phyloP scores from a whole-genome alignment of 805 yeast species.

The Kregervanrija delftensis region DNA sequence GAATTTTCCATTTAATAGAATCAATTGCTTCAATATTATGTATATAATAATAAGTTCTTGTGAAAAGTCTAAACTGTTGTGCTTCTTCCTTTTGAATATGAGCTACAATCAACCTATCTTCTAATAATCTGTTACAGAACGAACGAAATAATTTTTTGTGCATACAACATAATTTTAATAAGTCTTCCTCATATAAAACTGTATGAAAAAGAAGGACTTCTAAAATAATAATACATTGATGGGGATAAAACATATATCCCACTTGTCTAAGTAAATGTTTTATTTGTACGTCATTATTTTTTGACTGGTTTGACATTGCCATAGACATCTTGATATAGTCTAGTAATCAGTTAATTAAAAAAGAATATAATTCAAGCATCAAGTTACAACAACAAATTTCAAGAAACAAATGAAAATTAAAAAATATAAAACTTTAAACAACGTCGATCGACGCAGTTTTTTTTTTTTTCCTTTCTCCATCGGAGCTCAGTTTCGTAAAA shows the following conservation, averaged over 20 bases:
- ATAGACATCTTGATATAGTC: too few species aligned
- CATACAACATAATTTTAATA: slow-evolving; percentile 72
- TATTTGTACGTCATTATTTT: slow-evolving; percentile 5
- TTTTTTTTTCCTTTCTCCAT: too few species aligned
- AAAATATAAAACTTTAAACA: too few species aligned
- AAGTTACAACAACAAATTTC: too few species aligned
- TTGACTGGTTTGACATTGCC: too few species aligned
- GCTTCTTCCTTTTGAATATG: slow-evolving; percentile 70
- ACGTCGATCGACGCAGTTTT: too few species aligned
- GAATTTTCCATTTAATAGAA: slow-evolving; percentile 94
- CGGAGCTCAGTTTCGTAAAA: too few species aligned
- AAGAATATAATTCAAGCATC: too few species aligned
- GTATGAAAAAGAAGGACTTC: slow-evolving; percentile 87
- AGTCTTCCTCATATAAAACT: slow-evolving; percentile 88
- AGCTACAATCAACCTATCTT: slow-evolving; percentile 69
- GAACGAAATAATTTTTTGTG: slow-evolving; percentile 83
- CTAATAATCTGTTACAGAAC: slow-evolving; percentile 71
- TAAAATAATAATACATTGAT: slow-evolving; percentile 72
- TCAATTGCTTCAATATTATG: slow-evolving; percentile 93
- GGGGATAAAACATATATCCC: slow-evolving; percentile 79
- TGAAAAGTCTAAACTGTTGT: slow-evolving; percentile 56
- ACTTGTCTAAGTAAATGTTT: slow-evolving; percentile 61
- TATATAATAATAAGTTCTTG: slow-evolving; percentile 73
- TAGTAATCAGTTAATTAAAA: too few species aligned
- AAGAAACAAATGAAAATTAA: too few species aligned